These are phyloP conservation scores for Bonia amplexicaulis DNA, from an alignment of 176 grass and related monocot genomes.

Conservation along the genomic window DNA sequence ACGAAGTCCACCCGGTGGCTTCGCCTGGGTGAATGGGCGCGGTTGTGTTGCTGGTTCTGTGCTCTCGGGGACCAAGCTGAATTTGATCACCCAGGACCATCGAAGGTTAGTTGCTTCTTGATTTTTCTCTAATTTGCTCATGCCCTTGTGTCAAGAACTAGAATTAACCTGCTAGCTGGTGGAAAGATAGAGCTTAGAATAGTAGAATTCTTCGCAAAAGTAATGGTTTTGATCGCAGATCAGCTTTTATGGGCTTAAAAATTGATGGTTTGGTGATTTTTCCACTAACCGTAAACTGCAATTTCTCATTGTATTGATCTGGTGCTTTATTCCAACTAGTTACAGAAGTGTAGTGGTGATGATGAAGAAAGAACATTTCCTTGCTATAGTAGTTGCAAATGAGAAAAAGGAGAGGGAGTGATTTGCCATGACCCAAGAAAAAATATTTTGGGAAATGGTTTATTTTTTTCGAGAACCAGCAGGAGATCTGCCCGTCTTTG, in stretches of 20 bases:
- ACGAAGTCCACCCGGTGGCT: no score
- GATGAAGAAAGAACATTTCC: not conserved
- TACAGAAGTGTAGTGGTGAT: not conserved
- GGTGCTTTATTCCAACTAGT: not conserved
- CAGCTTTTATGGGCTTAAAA: not conserved
- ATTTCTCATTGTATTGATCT: not conserved
- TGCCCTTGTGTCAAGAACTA: not conserved
- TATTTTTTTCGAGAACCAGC: not conserved
- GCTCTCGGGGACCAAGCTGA: slow-evolving; percentile 54
- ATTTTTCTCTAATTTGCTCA: not conserved
- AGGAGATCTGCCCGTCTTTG: no score
- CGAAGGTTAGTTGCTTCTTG: slow-evolving; percentile 44
- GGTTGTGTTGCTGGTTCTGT: no score
- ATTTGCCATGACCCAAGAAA: not conserved
- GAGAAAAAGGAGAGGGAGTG: not conserved
- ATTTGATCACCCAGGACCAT: slow-evolving; percentile 51
- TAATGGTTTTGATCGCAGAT: not conserved
- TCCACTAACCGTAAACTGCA: not conserved
- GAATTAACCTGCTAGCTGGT: not conserved
- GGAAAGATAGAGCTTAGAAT: not conserved
- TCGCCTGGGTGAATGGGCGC: no score
- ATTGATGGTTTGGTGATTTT: not conserved
- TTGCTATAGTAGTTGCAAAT: not conserved
- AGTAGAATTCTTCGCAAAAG: not conserved
- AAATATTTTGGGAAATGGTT: not conserved